Base-by-base conservation (phyloP, 1,284 basidiomycete species). In the Rugosomyces carneus region DNA sequence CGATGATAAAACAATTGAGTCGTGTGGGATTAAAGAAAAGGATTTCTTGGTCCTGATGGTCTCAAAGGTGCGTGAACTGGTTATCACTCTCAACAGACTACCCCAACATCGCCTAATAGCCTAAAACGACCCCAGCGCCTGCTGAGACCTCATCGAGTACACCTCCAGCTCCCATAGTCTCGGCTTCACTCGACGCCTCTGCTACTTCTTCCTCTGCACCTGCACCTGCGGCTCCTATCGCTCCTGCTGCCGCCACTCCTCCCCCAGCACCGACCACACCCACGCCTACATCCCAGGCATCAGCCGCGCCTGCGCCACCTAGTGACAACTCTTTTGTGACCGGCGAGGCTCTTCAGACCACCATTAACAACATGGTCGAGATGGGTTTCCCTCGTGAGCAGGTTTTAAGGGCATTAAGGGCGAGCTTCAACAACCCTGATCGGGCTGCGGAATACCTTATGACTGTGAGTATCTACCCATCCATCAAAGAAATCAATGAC, bases 31-130 rank as follows among this genome's bases (percentile, higher is more conserved):
- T 73, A 95, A 97, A 71, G 95, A 99, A 70, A 99, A 97, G 73
- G 95, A 97, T 65, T 99, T 99, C 72, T 73, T 99, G 49, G 96
- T 99, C 15, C 80, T 99, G 39, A 99, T 99, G 95, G 90, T 98
- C 37, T 84, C 92, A 45, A 99, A 97, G 81, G 93, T 93, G 3
- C 31, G 31, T 34, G 54, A 50, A 70, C 61, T 32, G 34, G 37
- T 29, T 20, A 35, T 46, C 29, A 38, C 21, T 44, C 24, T 34
- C 47, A 4, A 40, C 16, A 16, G 24, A 32, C 26, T 29, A 44
- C 35, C 40, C 37, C 35, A 35, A 47, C 42, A 20, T 42, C 37
- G 32, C 37, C 45, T 35, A 29, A 35, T 52, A 84, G 78, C 81
- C 80, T 18, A 83, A 87, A 63, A 71, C 81, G 1, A 69, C 71